Conservation (phyloP, 257 asterid species). For the Solanum bulbocastanum region DNA sequence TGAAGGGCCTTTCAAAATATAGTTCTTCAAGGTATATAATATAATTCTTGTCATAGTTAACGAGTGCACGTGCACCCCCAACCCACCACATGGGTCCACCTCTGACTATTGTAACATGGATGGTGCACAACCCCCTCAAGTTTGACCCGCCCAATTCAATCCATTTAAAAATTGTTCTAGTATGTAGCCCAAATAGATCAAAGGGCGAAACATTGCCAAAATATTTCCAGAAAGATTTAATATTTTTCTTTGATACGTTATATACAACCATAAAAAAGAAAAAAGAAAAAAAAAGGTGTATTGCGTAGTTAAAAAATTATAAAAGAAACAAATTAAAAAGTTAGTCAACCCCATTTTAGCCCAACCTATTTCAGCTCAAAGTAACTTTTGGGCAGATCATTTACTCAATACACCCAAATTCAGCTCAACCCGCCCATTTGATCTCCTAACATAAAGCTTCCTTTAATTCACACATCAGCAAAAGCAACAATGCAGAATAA, state of each 20-base stretch:
- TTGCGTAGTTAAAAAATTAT: not conserved
- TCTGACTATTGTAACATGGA: not conserved
- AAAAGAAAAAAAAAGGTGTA: not conserved
- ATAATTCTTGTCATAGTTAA: not conserved
- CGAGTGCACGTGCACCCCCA: not conserved
- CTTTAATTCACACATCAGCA: not conserved
- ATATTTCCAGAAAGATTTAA: not conserved
- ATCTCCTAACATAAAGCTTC: not conserved
- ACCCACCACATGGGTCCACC: not conserved
- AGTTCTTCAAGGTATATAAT: not conserved
- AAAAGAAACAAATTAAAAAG: not conserved
- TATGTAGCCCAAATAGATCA: not conserved
- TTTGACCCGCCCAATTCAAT: not conserved
- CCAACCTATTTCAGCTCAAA: not conserved
- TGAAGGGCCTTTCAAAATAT: not conserved
- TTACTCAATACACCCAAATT: not conserved
- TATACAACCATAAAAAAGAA: not conserved
- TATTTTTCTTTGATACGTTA: not conserved
- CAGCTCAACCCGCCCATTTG: not conserved
- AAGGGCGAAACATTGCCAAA: not conserved
- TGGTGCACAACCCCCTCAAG: not conserved
- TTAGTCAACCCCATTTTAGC: not conserved
- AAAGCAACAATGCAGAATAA: not conserved
- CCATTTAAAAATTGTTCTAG: not conserved
- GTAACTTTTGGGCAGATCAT: not conserved